Conservation (phyloP, 305 asterid species). For the Striga hermonthica region DNA sequence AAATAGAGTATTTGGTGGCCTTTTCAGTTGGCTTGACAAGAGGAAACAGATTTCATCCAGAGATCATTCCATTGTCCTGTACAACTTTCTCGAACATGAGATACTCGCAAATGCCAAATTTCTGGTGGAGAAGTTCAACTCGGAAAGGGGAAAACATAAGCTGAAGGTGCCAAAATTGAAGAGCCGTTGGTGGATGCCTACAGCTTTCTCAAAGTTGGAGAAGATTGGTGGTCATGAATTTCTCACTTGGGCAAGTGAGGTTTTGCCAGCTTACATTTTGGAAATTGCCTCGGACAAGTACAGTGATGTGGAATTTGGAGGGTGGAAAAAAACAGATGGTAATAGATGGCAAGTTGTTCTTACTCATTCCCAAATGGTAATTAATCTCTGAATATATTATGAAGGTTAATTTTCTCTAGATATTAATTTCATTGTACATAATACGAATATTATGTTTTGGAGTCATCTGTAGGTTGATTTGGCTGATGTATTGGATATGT, state of each 20-base stretch:
- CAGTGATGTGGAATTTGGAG: constrained; percentile 55
- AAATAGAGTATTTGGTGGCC: constrained; percentile 35
- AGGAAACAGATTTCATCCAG: constrained; percentile 52
- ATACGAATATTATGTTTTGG: constrained; percentile 9
- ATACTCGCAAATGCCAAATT: constrained; percentile 49
- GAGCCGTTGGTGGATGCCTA: constrained; percentile 52
- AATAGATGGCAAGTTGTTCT: constrained; percentile 60
- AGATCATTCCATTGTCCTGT: constrained; percentile 58
- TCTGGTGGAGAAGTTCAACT: constrained; percentile 50
- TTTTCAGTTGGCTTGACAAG: constrained; percentile 48
- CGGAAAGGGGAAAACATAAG: constrained; percentile 45
- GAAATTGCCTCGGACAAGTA: constrained; percentile 52
- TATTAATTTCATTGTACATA: not conserved
- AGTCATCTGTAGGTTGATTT: constrained; percentile 54
- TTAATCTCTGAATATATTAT: constrained; percentile 17
- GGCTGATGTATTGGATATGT: constrained; percentile 72
- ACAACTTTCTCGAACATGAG: constrained; percentile 55
- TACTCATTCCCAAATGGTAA: constrained; percentile 90
- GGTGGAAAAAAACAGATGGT: constrained; percentile 50
- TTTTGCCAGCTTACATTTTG: constrained; percentile 61
- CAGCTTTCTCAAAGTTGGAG: constrained; percentile 55
- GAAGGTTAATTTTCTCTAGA: not conserved
- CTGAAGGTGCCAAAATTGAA: constrained; percentile 40
- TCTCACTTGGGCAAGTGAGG: constrained; percentile 72
- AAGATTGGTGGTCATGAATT: constrained; percentile 77